A percentile compares a stretch with the other conserved stretches of the same genome.
Evolutionary conservation across 257 asterid genomes (phyloP).

Genomic region (Solanum bulbocastanum): DNA sequence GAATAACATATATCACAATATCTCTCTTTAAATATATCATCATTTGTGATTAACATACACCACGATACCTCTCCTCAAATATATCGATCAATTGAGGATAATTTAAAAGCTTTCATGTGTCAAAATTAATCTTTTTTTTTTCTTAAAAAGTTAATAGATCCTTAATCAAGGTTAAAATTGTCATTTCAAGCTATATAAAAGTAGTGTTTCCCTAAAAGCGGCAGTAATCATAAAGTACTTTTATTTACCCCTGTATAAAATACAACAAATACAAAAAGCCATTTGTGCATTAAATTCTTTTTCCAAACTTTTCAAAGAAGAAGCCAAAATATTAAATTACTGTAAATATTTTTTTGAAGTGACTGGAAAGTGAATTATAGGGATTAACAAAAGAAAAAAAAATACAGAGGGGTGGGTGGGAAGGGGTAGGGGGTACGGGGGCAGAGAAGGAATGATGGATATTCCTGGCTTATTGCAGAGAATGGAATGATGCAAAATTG

Average conservation of each 20-base stretch:
- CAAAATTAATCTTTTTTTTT: neutral
- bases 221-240: neutral
- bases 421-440: neutral
- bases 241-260: neutral
- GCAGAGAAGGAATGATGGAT: constrained; percentile 16
- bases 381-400: neutral
- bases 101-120: no score
- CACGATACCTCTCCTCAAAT: no score
- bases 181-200: neutral
- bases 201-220: neutral
- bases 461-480: constrained; percentile 7
- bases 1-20: no score
- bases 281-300: neutral
- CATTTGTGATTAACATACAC: neutral
- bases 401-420: neutral
- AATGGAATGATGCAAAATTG: constrained; percentile 15
- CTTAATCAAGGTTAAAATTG: neutral
- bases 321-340: neutral
- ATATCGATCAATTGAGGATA: no score
- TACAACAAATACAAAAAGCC: neutral
- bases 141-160: neutral
- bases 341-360: neutral
- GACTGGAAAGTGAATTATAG: neutral
- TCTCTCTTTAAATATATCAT: no score
- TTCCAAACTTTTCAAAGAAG: neutral